Percentiles rank a stretch among this genome's conserved stretches.
Conservation (phyloP, 768 basidiomycete genomes). For the Chalciporus chontae region DNA sequence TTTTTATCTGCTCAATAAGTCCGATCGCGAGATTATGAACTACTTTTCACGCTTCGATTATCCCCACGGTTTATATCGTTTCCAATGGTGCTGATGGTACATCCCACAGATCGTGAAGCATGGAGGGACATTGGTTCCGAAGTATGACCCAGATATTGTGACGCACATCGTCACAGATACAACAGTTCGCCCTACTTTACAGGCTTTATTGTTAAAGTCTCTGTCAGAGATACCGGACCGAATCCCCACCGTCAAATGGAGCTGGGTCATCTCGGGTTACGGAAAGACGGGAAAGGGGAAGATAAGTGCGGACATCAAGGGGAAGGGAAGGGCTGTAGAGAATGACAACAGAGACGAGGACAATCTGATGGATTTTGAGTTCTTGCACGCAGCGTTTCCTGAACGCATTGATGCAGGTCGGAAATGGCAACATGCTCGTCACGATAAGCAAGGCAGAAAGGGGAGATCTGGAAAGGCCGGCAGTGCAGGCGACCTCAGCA, state of each 20-base stretch:
- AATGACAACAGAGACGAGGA: constrained; percentile 2
- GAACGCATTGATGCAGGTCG: constrained; percentile 46
- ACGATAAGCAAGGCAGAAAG: constrained; percentile 1
- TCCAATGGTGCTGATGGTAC: constrained; percentile 1
- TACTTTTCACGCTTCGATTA: not conserved
- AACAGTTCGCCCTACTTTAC: constrained; percentile 24
- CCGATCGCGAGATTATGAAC: not conserved
- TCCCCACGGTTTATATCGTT: not conserved
- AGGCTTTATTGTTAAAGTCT: constrained; percentile 44
- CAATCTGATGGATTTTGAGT: constrained; percentile 34
- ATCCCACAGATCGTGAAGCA: constrained; percentile 51
- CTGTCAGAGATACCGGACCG: constrained; percentile 58
- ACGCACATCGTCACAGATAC: constrained; percentile 68
- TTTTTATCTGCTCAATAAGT: not conserved
- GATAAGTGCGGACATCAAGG: constrained; percentile 2
- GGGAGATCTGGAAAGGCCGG: not conserved
- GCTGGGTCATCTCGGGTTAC: constrained; percentile 50
- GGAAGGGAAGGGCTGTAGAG: constrained; percentile 14
- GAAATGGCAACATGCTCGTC: constrained; percentile 16
- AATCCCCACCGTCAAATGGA: constrained; percentile 64
- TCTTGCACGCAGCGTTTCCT: constrained; percentile 45
- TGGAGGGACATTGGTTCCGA: constrained; percentile 60
- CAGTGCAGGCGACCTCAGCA: constrained; percentile 11
- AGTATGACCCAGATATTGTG: constrained; percentile 50
- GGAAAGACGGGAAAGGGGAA: constrained; percentile 19